These are phyloP conservation scores for Orobanche coerulescens DNA, from an alignment of 257 asterid species.

Conservation along the genomic window DNA sequence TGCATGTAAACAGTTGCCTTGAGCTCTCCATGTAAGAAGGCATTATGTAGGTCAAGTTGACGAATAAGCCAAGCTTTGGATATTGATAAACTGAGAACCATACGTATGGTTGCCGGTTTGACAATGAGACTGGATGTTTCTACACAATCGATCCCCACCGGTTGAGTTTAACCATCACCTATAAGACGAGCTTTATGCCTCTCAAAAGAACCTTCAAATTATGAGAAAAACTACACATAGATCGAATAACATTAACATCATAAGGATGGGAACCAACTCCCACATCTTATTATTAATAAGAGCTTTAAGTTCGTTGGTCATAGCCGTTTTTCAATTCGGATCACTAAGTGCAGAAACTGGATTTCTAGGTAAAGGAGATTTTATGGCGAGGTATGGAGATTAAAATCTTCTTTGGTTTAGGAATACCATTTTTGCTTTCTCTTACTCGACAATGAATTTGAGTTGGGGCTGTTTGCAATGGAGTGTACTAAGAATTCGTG, in stretches of 20 bases:
- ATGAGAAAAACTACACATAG: background rate
- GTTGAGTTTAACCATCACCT: too few species aligned
- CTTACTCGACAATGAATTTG: too few species aligned
- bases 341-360: background rate
- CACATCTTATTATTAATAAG: background rate
- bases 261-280: background rate
- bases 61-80: background rate
- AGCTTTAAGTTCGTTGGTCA: background rate
- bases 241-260: background rate
- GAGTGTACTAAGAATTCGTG: too few species aligned
- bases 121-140: too few species aligned
- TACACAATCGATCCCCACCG: background rate
- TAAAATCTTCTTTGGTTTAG: background rate
- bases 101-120: background rate
- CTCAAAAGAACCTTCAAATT: background rate
- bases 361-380: background rate
- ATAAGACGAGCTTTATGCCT: too few species aligned
- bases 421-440: too few species aligned
- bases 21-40: background rate
- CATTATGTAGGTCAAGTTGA: background rate
- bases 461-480: too few species aligned
- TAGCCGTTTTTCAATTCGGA: background rate
- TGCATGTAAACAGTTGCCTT: background rate
- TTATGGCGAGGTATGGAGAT: background rate
- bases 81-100: background rate